A percentile compares a stretch with the other conserved stretches of the same genome.
Conservation (phyloP, 2,329 filamentous ascomycete species). For the Nemania sp. region DNA sequence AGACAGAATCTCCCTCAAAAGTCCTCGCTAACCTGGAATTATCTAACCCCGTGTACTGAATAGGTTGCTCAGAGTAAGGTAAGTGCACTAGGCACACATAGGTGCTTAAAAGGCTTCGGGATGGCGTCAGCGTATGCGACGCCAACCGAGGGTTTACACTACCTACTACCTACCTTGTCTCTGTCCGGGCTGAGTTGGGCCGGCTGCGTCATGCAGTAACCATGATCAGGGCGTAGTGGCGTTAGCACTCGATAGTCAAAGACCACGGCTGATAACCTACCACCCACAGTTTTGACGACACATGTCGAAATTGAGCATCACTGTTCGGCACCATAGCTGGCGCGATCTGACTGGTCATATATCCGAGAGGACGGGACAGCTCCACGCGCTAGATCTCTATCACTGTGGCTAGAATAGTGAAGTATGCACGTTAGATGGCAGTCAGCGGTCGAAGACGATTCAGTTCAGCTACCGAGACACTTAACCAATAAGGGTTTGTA, state of each 20-base stretch:
- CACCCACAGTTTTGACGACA: not conserved
- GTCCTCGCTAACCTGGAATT: too few relatives aligned
- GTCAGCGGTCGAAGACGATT: too few relatives aligned
- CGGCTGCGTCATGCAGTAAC: slow-evolving; percentile 1
- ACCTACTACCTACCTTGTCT: not conserved
- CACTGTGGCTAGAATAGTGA: too few relatives aligned
- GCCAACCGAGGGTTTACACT: not conserved
- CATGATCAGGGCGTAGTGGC: not conserved
- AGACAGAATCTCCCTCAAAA: not conserved
- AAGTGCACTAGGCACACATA: not conserved
- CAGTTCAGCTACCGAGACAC: too few relatives aligned
- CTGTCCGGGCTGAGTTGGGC: slow-evolving; percentile 17
- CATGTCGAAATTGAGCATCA: slow-evolving; percentile 2
- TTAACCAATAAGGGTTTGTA: too few relatives aligned
- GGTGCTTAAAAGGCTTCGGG: not conserved
- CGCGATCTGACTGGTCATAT: too few relatives aligned
- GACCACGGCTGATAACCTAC: not conserved
- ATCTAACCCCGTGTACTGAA: too few relatives aligned
- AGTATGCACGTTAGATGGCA: too few relatives aligned
- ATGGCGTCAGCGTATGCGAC: not conserved
- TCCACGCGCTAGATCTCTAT: too few relatives aligned
- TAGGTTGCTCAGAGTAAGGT: too few relatives aligned
- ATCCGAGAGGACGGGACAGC: too few relatives aligned
- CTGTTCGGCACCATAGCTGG: not conserved
- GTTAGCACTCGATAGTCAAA: too few relatives aligned